Evolutionary conservation across 805 yeast genomes (phyloP).

Genomic region (Starmerella bacillaris): DNA sequence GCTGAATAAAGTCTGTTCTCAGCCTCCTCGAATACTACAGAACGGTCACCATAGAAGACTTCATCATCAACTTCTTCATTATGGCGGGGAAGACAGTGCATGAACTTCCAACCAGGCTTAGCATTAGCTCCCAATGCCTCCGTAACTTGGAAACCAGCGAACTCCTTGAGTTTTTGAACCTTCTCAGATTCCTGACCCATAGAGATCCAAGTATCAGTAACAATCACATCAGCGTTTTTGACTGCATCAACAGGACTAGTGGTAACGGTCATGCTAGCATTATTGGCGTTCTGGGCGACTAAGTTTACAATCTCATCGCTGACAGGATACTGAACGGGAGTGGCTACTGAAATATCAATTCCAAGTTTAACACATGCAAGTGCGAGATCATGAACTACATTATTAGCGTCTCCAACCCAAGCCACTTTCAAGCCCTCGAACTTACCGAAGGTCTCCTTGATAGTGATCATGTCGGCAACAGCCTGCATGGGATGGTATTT

Average conservation of each 20-base stretch:
- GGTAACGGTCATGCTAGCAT: conserved; percentile 32
- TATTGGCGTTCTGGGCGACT: conserved; percentile 40
- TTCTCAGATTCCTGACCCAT: conserved; percentile 93
- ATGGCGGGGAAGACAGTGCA: conserved; percentile 97
- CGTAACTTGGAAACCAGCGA: conserved; percentile 73
- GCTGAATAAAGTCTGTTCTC: conserved; percentile 95
- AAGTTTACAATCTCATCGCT: conserved; percentile 34
- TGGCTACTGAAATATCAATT: conserved; percentile 64
- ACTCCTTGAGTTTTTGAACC: conserved; percentile 52
- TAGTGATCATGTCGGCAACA: conserved; percentile 73
- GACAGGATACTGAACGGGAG: conserved; percentile 59
- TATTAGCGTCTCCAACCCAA: conserved; percentile 96
- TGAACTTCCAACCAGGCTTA: conserved; percentile 58
- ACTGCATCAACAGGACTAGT: conserved; percentile 66
- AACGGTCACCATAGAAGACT: conserved; percentile 66
- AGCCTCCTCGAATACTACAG: conserved; percentile 86
- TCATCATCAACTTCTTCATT: conserved; percentile 87
- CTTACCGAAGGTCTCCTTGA: conserved; percentile 36
- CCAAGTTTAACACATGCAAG: conserved; percentile 75
- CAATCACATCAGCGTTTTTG: conserved; percentile 57
- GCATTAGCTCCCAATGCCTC: conserved; percentile 42
- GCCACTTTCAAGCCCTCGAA: conserved; percentile 48
- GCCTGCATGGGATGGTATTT: conserved; percentile 90
- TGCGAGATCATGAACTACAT: conserved; percentile 83
- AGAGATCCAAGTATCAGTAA: conserved; percentile 92